Conservation (phyloP, 129 eudicot species). For the Sambucus nigra region DNA sequence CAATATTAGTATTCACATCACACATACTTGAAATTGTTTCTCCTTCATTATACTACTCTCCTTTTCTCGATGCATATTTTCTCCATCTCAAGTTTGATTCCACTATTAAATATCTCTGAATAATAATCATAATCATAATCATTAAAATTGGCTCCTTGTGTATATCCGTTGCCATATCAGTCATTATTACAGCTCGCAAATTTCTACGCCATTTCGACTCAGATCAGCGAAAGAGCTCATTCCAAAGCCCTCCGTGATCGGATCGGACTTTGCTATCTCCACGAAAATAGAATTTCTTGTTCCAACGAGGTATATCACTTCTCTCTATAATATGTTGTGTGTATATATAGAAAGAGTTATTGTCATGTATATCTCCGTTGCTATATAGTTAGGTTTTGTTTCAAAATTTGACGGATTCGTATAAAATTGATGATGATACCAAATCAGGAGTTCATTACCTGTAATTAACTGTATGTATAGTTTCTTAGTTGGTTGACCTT, state of each 20-base stretch:
- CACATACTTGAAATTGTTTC: not conserved
- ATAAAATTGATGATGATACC: not conserved
- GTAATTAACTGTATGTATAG: not conserved
- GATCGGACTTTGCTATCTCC: slow-evolving; percentile 67
- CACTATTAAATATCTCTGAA: not conserved
- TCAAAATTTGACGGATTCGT: not conserved
- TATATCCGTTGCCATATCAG: too few species aligned
- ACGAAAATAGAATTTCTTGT: slow-evolving; percentile 37
- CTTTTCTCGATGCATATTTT: not conserved
- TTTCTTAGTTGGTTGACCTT: not conserved
- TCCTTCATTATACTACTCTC: not conserved
- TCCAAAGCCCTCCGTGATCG: slow-evolving; percentile 46
- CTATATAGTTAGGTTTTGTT: slow-evolving; percentile 5
- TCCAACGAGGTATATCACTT: slow-evolving; percentile 41
- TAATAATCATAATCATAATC: not conserved
- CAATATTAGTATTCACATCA: not conserved
- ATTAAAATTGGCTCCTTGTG: not conserved
- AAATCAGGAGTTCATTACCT: not conserved
- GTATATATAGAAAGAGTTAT: not conserved
- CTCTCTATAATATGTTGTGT: not conserved
- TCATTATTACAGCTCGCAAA: slow-evolving; percentile 76
- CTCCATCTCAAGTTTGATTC: slow-evolving; percentile 6
- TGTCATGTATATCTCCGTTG: not conserved
- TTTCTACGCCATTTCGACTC: slow-evolving; percentile 60
- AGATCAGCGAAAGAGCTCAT: slow-evolving; percentile 17